Percentiles rank a stretch among this genome's conserved stretches.
Evolutionary conservation across 495 filamentous ascomycete species (phyloP).

Genomic region (Aspergillus egyptiacus): DNA sequence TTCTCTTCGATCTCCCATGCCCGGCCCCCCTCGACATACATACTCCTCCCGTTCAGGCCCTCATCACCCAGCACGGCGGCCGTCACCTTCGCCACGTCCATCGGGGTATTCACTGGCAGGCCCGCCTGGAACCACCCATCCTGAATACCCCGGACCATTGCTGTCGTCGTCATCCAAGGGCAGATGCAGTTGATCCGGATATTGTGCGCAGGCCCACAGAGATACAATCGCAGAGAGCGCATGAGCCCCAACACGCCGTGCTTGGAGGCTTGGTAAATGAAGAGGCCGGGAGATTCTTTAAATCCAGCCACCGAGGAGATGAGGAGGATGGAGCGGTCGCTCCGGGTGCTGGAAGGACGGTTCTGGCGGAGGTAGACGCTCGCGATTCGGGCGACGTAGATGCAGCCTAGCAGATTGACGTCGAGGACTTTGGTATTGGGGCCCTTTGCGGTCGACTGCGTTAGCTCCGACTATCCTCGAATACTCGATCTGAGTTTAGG

Average conservation of each 20-base stretch:
- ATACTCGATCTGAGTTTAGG: background rate
- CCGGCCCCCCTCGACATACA: conserved; percentile 29
- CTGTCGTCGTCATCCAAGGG: conserved; percentile 38
- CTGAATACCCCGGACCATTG: conserved; percentile 31
- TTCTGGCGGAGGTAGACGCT: conserved; percentile 28
- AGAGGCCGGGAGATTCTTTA: conserved; percentile 31
- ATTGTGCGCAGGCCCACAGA: conserved; percentile 19
- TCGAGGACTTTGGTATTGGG: conserved; percentile 28
- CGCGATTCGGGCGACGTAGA: conserved; percentile 29
- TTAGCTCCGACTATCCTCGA: background rate
- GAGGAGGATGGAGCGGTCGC: conserved; percentile 29
- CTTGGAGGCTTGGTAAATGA: conserved; percentile 31
- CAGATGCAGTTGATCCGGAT: conserved; percentile 34
- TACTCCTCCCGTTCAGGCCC: conserved; percentile 27
- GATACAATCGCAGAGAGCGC: conserved; percentile 25
- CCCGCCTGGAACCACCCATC: conserved; percentile 26
- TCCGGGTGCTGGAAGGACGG: background rate
- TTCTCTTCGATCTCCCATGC: conserved; percentile 34
- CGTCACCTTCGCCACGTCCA: conserved; percentile 27
- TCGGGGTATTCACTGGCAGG: conserved; percentile 29
- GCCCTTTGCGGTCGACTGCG: background rate
- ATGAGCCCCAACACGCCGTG: conserved; percentile 34
- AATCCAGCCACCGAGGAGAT: conserved; percentile 30
- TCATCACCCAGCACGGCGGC: conserved; percentile 24
- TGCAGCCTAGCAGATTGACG: conserved; percentile 27